These are phyloP conservation scores for Pseudognaphalium luteoalbum DNA, from an alignment of 129 eudicot species.

Conservation along the genomic window DNA sequence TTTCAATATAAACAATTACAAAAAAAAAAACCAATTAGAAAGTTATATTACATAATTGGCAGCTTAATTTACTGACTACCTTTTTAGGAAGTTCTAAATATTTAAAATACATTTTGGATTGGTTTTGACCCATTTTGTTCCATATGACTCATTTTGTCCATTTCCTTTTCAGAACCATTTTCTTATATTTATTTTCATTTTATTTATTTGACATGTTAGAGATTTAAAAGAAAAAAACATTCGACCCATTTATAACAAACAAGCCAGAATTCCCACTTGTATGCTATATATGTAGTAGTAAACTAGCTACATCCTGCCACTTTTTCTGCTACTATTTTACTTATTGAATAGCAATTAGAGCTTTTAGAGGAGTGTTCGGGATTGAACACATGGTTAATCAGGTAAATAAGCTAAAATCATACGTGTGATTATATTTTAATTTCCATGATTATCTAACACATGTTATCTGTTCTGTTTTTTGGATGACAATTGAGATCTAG, in stretches of 20 bases:
- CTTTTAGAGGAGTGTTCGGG: no score
- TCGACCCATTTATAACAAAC: no score
- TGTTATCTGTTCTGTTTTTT: not conserved
- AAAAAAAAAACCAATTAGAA: no score
- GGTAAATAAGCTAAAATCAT: no score
- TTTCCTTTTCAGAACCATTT: not conserved
- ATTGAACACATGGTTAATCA: no score
- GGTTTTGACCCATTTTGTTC: not conserved
- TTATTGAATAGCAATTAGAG: no score
- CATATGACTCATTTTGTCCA: not conserved
- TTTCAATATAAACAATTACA: no score
- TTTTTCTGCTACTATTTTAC: no score
- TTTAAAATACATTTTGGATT: not conserved
- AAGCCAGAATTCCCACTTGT: not conserved
- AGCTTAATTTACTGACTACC: not conserved
- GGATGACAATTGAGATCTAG: slow-evolving; percentile 73
- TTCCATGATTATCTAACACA: slow-evolving; percentile 2
- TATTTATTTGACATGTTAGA: no score
- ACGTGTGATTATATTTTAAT: no score
- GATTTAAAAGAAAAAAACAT: no score
- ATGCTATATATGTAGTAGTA: not conserved
- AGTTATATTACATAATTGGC: not conserved
- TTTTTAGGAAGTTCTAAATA: not conserved
- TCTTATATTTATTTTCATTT: no score
- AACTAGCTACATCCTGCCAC: not conserved